A percentile compares a stretch with the other conserved stretches of the same genome.
phyloP scores from a whole-genome alignment of 768 basidiomycete genomes.

The Brasilioporus rufonigricans region DNA sequence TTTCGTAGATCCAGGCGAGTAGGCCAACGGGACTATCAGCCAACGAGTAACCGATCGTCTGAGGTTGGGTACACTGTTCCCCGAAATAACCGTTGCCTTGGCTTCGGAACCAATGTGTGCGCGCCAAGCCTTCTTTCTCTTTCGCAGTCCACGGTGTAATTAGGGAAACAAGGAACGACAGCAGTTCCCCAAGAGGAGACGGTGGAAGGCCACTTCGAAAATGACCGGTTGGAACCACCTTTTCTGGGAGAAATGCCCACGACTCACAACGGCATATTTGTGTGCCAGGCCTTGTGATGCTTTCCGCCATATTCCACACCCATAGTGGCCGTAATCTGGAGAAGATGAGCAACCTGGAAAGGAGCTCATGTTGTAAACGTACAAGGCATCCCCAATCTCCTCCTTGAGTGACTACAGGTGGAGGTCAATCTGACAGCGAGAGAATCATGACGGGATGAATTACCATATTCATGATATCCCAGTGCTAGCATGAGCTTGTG shows the following conservation, averaged over 20 bases:
- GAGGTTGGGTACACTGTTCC: constrained; percentile 42
- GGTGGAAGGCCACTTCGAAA: constrained; percentile 25
- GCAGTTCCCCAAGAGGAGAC: constrained; percentile 26
- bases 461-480: constrained; percentile 50
- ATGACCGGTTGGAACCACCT: neutral
- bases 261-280: constrained; percentile 30
- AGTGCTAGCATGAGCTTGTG: constrained; percentile 49
- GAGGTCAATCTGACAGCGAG: neutral
- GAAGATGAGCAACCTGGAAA: neutral
- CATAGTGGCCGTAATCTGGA: constrained; percentile 35
- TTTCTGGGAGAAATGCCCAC: neutral
- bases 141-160: constrained; percentile 24
- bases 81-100: constrained; percentile 31
- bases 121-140: constrained; percentile 25
- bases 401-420: constrained; percentile 42
- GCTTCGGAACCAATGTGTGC: constrained; percentile 10
- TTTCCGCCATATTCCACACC: constrained; percentile 38
- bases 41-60: constrained; percentile 51
- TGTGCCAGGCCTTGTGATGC: constrained; percentile 51
- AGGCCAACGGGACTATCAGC: constrained; percentile 56
- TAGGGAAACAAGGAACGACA: constrained; percentile 26
- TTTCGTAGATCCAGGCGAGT: constrained; percentile 52
- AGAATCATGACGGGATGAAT: neutral
- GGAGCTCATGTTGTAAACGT: constrained; percentile 1
- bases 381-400: constrained; percentile 48